phyloP scores from a whole-genome alignment of 2,329 filamentous ascomycete genomes.

The Metarhizium guizhouense region DNA sequence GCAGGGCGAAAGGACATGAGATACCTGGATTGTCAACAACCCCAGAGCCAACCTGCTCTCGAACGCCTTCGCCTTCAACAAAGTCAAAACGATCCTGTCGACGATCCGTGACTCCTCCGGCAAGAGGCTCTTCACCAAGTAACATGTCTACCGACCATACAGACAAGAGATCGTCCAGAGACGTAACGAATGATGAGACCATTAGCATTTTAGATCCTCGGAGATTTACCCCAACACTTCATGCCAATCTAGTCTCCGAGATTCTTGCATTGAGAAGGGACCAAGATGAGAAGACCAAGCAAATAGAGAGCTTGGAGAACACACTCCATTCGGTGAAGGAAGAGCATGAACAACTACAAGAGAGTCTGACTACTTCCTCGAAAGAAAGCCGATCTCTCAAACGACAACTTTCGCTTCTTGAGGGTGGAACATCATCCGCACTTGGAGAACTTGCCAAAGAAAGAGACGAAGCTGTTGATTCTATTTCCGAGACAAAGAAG shows the following conservation, averaged over 20 bases:
- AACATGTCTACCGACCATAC: conserved; percentile 32
- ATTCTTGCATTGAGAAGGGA: conserved; percentile 82
- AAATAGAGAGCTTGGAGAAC: conserved; percentile 78
- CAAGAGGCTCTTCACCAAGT: conserved; percentile 48
- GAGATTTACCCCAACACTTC: conserved; percentile 87
- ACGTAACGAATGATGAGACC: conserved; percentile 56
- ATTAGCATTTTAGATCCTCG: conserved; percentile 76
- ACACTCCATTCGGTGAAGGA: conserved; percentile 60
- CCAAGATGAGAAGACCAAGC: conserved; percentile 77
- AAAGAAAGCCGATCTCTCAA: conserved; percentile 77
- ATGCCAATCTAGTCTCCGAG: conserved; percentile 90
- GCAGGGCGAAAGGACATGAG: conserved; percentile 38
- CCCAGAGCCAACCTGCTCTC: conserved; percentile 58
- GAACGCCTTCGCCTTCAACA: conserved; percentile 65
- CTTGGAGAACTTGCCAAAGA: conserved; percentile 77
- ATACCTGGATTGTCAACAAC: conserved; percentile 59
- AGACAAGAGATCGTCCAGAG: conserved; percentile 43
- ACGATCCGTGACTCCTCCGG: conserved; percentile 57
- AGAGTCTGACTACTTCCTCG: conserved; percentile 49
- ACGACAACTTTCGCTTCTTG: conserved; percentile 75
- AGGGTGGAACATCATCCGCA: conserved; percentile 80
- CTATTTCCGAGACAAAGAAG: conserved; percentile 60
- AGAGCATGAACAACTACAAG: conserved; percentile 65
- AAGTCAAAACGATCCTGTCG: conserved; percentile 47
- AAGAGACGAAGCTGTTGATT: conserved; percentile 73